These are phyloP conservation scores for Podaxis mareebaensis DNA, from an alignment of 768 basidiomycete genomes.

Conservation along the genomic window DNA sequence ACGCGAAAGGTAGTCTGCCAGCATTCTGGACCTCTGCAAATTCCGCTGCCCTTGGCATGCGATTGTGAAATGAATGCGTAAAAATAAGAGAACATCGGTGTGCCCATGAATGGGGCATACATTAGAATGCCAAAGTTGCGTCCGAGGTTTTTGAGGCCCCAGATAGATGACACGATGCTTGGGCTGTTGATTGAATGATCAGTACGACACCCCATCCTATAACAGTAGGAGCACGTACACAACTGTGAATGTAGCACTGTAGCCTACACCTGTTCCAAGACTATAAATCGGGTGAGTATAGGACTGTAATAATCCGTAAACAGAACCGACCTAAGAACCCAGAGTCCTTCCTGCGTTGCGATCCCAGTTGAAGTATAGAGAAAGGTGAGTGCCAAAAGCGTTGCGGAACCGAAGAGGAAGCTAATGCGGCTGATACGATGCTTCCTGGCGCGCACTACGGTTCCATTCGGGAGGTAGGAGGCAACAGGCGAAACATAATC, in stretches of 20 bases:
- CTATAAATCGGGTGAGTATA: constrained; percentile 31
- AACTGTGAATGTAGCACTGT: constrained; percentile 71
- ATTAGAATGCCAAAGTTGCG: constrained; percentile 78
- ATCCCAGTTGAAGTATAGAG: constrained; percentile 54
- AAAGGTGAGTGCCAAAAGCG: constrained; percentile 52
- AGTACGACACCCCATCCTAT: not conserved
- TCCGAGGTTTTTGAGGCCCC: constrained; percentile 69
- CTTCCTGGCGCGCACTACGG: constrained; percentile 40
- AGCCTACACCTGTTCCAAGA: constrained; percentile 64
- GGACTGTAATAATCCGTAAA: not conserved
- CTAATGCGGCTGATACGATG: constrained; percentile 60
- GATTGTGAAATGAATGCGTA: constrained; percentile 69
- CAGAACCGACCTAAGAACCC: constrained; percentile 65
- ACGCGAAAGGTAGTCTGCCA: constrained; percentile 70
- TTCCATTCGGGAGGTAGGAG: constrained; percentile 38
- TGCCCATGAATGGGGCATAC: constrained; percentile 76
- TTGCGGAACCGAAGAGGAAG: constrained; percentile 54
- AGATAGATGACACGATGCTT: constrained; percentile 67
- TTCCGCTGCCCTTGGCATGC: constrained; percentile 40
- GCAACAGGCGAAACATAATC: constrained; percentile 71
- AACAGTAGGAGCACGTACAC: constrained; percentile 46
- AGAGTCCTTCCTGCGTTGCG: constrained; percentile 52
- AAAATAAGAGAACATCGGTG: constrained; percentile 74
- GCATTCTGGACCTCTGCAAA: constrained; percentile 62
- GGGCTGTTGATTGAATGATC: constrained; percentile 44